Conservation (phyloP, 2,329 filamentous ascomycete species). For the Paramyrothecium sp. region DNA sequence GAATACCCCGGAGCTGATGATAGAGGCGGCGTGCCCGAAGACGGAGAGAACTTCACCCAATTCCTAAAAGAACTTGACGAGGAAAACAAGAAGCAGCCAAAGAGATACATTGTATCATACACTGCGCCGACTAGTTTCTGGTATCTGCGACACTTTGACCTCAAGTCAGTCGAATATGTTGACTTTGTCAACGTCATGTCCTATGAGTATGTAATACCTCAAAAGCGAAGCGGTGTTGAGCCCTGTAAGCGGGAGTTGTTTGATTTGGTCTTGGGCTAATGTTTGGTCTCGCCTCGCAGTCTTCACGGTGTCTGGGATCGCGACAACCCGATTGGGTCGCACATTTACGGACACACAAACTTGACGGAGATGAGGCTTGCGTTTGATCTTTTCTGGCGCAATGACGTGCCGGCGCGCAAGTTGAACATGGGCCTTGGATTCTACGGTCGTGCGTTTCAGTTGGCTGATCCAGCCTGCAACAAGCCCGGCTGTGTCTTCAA, state of each 20-base stretch:
- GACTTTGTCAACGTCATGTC: slow-evolving; percentile 42
- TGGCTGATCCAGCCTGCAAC: slow-evolving; percentile 11
- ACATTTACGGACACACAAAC: slow-evolving; percentile 42
- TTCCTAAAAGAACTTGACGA: slow-evolving; percentile 17
- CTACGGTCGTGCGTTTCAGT: slow-evolving; percentile 31
- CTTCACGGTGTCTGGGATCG: slow-evolving; percentile 40
- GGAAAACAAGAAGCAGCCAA: not conserved
- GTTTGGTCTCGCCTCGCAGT: not conserved
- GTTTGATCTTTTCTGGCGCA: slow-evolving; percentile 44
- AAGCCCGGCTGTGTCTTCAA: slow-evolving; percentile 14
- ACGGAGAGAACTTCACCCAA: slow-evolving; percentile 17
- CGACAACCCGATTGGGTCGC: slow-evolving; percentile 25
- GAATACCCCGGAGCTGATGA: slow-evolving; percentile 22
- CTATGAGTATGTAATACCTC: slow-evolving; percentile 29
- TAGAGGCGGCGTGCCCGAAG: slow-evolving; percentile 15
- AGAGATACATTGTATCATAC: slow-evolving; percentile 15
- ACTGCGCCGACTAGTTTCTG: slow-evolving; percentile 24
- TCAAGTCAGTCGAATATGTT: slow-evolving; percentile 15
- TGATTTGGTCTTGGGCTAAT: no score
- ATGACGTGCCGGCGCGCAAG: slow-evolving; percentile 35
- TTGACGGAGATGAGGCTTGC: slow-evolving; percentile 42
- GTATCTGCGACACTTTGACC: slow-evolving; percentile 25
- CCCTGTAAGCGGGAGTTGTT: no score
- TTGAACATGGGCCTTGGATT: slow-evolving; percentile 41
- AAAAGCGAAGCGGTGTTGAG: not conserved